These are phyloP conservation scores for Ganoderma lucidum DNA, from an alignment of 1,284 basidiomycete species.

Conservation along the genomic window DNA sequence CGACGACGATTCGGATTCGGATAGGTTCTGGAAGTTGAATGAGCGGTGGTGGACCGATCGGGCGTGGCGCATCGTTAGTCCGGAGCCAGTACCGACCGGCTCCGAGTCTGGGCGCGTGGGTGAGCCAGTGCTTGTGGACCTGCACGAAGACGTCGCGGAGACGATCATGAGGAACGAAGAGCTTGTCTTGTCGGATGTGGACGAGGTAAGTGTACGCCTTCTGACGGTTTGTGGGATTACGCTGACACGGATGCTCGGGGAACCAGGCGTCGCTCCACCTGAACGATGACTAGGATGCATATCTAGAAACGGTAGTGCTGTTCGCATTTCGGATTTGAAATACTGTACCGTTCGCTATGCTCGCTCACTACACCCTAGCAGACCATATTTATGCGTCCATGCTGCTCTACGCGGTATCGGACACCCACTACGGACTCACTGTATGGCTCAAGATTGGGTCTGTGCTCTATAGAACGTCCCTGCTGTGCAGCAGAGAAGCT, in stretches of 20 bases:
- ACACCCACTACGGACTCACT: no score
- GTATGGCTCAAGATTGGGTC: no score
- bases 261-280: neutral
- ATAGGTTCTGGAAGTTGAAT: neutral
- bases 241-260: neutral
- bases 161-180: neutral
- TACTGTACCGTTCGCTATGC: no score
- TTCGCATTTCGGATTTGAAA: no score
- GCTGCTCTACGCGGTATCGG: no score
- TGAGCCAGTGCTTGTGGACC: neutral
- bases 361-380: no score
- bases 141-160: neutral
- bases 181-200: neutral
- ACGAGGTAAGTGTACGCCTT: neutral
- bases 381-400: no score
- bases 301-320: neutral
- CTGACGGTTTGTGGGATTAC: neutral
- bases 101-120: neutral
- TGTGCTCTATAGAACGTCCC: no score
- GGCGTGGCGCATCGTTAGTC: neutral
- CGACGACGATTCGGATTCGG: neutral
- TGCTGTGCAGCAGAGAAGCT: no score
- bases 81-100: neutral
- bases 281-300: neutral
- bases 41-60: neutral